Base-by-base conservation (phyloP, 352 stramenopile species). In the Peronosclerospora sorghi region DNA sequence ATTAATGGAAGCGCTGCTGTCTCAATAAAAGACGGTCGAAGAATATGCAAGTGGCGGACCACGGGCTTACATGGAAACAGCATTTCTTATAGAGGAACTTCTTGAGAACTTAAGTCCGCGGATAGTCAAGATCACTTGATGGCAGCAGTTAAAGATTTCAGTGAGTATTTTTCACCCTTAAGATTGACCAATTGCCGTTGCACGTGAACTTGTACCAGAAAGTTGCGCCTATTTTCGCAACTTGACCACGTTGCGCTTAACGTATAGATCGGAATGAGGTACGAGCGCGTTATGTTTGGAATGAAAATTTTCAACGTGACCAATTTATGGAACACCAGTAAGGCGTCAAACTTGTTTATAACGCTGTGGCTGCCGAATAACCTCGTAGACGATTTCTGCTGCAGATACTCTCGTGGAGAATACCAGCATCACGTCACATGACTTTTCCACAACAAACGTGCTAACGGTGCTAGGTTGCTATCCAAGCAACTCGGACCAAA, bases 381-480 rank as follows among this genome's bases (percentile, higher is more conserved):
- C 54, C 57, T 96, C 21, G 67, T 97, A 7, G 86, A 97, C 49
- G 88, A 97, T 51, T 84, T 43, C 48, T 97, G 42, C 59, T 97
- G 41, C 78, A 84, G 10, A 95, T 96, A 82, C 56, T 97, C 64
- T 97, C 15, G 76, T 95, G 27, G 86, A 94, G 36, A 96, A 95
- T 65, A 71, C 55, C 20, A 97, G 86, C 8, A 93, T 97, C 44
- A 96, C 88, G 6, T 81, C 88, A 24, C 68, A 97, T 8, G 88
- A 97, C 64, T 48, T 97, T 1, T 93, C 82, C 90, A 97, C 65
- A 97, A 97, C 56, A 95, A 95, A 54, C 89, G 97, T 49, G 95
- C 84, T 0, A 96, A 96, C 36, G 88, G 86, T 32, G 84, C 84
- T 14, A 65, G 87, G 18, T 50, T 97, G 40, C 48, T 97, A 10